These are phyloP conservation scores for Ascochyta clinopodiicola DNA, from an alignment of 2,329 filamentous ascomycete genomes.

Conservation along the genomic window DNA sequence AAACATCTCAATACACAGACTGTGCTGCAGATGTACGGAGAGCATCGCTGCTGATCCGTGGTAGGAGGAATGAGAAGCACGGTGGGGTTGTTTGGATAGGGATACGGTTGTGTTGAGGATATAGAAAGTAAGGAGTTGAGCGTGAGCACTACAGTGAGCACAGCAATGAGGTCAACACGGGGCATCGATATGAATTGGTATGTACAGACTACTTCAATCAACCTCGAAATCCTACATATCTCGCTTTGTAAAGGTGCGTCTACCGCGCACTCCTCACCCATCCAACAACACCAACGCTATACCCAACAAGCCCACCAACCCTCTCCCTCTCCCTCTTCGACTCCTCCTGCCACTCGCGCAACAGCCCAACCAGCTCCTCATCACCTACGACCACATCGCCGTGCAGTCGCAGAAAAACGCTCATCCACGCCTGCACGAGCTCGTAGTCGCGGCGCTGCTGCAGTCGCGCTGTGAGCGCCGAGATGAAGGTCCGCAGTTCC, in stretches of 20 bases:
- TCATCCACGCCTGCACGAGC: conserved; percentile 96
- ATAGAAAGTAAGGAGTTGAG: too few species aligned
- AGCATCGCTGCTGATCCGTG: too few species aligned
- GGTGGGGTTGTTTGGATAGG: too few species aligned
- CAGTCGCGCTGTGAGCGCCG: conserved; percentile 76
- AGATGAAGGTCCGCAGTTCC: conserved; percentile 80
- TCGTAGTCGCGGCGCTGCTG: conserved; percentile 82
- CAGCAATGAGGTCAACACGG: too few species aligned
- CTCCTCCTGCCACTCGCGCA: conserved; percentile 74
- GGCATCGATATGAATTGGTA: too few species aligned
- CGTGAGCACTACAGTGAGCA: too few species aligned
- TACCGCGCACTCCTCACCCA: conserved; percentile 69
- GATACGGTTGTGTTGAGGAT: too few species aligned
- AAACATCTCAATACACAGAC: too few species aligned
- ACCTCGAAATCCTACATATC: too few species aligned
- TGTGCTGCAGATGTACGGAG: too few species aligned
- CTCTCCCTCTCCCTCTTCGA: conserved; percentile 75
- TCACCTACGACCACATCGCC: conserved; percentile 62
- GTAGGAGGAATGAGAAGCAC: too few species aligned
- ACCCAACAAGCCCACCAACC: conserved; percentile 79
- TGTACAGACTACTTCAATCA: too few species aligned
- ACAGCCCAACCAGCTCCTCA: conserved; percentile 62
- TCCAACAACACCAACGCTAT: conserved; percentile 83
- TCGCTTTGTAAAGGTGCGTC: neutral
- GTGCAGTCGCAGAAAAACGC: conserved; percentile 86